These are phyloP conservation scores for Pleurotus ostreatus DNA, from an alignment of 768 basidiomycete genomes.

Conservation along the genomic window DNA sequence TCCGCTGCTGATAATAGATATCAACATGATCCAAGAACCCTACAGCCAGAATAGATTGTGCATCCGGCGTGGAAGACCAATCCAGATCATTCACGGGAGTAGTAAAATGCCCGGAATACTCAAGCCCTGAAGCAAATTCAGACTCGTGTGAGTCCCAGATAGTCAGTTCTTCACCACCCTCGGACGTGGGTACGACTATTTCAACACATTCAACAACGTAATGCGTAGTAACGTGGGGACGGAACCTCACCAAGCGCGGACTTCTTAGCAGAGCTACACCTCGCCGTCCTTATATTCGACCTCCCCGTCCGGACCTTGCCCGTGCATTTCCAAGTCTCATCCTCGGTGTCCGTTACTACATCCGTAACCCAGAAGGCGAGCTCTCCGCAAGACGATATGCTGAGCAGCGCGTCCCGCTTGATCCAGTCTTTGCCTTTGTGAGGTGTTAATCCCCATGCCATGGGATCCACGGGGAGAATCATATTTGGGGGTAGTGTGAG, in stretches of 20 bases:
- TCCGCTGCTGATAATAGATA: slow-evolving; percentile 88
- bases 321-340: slow-evolving; percentile 57
- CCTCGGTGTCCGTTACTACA: slow-evolving; percentile 14
- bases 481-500: slow-evolving; percentile 42
- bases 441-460: slow-evolving; percentile 62
- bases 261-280: slow-evolving; percentile 90
- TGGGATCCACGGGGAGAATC: slow-evolving; percentile 81
- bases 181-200: slow-evolving; percentile 54
- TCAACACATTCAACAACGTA: slow-evolving; percentile 10
- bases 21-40: slow-evolving; percentile 79
- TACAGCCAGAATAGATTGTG: slow-evolving; percentile 87
- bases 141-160: slow-evolving; percentile 97
- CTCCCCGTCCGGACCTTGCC: slow-evolving; percentile 73
- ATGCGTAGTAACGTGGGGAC: not conserved
- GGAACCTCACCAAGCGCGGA: slow-evolving; percentile 71
- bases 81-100: slow-evolving; percentile 81
- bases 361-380: slow-evolving; percentile 86
- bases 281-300: slow-evolving; percentile 59
- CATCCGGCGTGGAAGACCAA: slow-evolving; percentile 89
- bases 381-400: slow-evolving; percentile 71
- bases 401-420: slow-evolving; percentile 72
- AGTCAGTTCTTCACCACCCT: slow-evolving; percentile 77
- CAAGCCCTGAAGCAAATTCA: slow-evolving; percentile 88
- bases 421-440: slow-evolving; percentile 31
- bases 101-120: slow-evolving; percentile 59